Base-by-base conservation (phyloP, 306 rosid species). In the Malus domestica region DNA sequence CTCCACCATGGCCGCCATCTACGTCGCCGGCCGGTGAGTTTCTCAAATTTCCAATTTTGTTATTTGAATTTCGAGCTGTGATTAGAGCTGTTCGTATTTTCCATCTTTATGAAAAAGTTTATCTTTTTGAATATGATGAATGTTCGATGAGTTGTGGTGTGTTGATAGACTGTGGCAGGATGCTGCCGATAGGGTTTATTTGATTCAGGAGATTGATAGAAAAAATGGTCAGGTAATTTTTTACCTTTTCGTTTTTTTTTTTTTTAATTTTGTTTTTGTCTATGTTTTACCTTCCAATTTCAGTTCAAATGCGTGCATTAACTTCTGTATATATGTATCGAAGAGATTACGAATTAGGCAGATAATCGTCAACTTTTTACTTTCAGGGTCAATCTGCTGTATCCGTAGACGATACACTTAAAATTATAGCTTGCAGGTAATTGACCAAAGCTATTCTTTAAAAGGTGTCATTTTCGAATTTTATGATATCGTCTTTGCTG, bases 1-100 rank as follows among this genome's bases (percentile, higher is more conserved):
- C 58, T 86, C 96, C 51, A 72, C 96, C 82, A 85, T 89, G 93
- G 91, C 93, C 57, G 82, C 90, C 33, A 64, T 86, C n/a, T 91
- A 91, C 80, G 91, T 87, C 61, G 93, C 91, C 35, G 89, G 90
- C 79, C 83, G 93, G 96, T 91, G 62, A 75, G 83, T 64, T 74
- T n/a, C 66, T 54, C 55, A 29, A 64, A 22, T 62, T 29, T 45
- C 27, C 1, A 57, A 57, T 3, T 61, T 25, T 46, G 2, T 11
- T 22, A 8, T 32, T 12, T 14, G 14, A 35, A 35, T 6, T 35
- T 35, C 42, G 42, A 45, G 2, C 52, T 40, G 40, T 46, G 14
- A 16, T 45, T 13, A 18, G 54, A 14, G 65, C 66, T 44, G 65
- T 66, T 65, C 35, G 49, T 13, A 3, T 69, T 30, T 27, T 22